phyloP scores from a whole-genome alignment of 495 filamentous ascomycete genomes.

The Neurospora tetraspora region DNA sequence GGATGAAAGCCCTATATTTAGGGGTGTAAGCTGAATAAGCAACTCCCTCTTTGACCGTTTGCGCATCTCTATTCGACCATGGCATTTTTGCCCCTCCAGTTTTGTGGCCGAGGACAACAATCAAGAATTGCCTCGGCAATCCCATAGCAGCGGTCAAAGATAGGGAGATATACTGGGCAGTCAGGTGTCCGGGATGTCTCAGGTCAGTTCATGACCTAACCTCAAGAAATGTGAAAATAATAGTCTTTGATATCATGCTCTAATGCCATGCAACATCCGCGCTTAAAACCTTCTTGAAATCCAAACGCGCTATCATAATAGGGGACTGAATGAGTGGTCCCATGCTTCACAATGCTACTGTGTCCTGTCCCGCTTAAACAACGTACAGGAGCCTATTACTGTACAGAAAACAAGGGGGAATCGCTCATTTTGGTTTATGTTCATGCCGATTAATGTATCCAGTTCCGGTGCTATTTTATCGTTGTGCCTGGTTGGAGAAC shows the following conservation, averaged over 20 bases:
- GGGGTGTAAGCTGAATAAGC: too few relatives aligned
- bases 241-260: background rate
- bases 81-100: background rate
- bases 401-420: background rate
- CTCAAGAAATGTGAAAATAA: background rate
- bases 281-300: background rate
- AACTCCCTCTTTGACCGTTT: background rate
- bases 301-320: background rate
- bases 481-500: background rate
- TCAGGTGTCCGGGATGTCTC: background rate
- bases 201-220: background rate
- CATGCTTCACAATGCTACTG: background rate
- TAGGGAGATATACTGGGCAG: background rate
- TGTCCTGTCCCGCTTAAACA: background rate
- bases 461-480: background rate
- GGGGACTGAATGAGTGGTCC: background rate
- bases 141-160: background rate
- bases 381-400: background rate
- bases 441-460: background rate
- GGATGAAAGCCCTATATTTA: too few relatives aligned
- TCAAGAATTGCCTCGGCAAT: background rate
- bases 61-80: background rate
- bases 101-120: background rate
- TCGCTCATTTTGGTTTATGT: background rate
- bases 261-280: background rate